Conservation (phyloP, 2,329 filamentous ascomycete species). For the Colletotrichum agaves region DNA sequence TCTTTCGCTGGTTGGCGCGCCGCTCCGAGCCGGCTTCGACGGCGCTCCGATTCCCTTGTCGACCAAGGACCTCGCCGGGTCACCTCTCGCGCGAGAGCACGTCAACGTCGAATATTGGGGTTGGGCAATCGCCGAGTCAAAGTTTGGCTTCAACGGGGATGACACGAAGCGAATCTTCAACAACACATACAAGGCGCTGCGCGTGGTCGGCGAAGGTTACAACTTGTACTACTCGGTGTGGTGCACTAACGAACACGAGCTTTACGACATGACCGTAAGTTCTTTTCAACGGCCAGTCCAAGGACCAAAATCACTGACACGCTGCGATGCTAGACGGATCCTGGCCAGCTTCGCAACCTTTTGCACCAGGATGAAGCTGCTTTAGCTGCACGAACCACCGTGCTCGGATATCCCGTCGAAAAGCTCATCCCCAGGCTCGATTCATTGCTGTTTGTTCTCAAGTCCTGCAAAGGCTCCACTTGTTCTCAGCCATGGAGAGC, state of each 20-base stretch:
- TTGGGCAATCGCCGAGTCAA: constrained; percentile 45
- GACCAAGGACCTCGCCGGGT: constrained; percentile 32
- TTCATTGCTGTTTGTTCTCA: constrained; percentile 67
- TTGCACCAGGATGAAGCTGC: constrained; percentile 37
- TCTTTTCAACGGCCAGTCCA: not conserved
- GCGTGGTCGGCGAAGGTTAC: constrained; percentile 58
- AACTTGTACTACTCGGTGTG: constrained; percentile 67
- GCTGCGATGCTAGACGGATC: constrained; percentile 54
- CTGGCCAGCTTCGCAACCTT: constrained; percentile 54
- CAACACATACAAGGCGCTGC: constrained; percentile 67
- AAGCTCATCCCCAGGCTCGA: constrained; percentile 65
- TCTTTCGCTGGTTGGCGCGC: constrained; percentile 51
- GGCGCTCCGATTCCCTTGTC: constrained; percentile 57
- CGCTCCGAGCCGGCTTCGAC: constrained; percentile 60
- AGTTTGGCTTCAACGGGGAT: constrained; percentile 39
- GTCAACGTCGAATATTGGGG: constrained; percentile 66
- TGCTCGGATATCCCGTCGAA: constrained; percentile 49
- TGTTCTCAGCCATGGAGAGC: constrained; percentile 66
- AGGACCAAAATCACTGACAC: not conserved
- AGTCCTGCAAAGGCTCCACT: constrained; percentile 64
- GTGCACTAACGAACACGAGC: constrained; percentile 61
- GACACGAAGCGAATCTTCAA: constrained; percentile 43
- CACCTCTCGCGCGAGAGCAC: constrained; percentile 53
- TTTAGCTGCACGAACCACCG: constrained; percentile 13
- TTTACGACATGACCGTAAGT: constrained; percentile 62